Percentiles rank a stretch among this genome's conserved stretches.
Conservation (phyloP, 371 early-diverging fungal species). For the Batkoa obscura region DNA sequence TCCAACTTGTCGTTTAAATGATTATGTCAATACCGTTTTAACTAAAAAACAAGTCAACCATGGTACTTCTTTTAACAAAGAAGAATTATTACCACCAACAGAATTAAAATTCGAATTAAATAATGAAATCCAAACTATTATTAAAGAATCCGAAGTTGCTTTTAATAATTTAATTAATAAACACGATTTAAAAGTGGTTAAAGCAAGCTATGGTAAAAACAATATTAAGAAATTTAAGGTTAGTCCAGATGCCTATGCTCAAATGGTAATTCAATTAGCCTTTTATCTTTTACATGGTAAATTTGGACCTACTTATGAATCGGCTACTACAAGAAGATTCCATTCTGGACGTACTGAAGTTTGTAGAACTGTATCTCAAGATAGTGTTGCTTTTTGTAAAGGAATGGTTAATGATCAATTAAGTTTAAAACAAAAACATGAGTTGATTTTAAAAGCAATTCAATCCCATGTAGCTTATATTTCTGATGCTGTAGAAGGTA, state of each 20-base stretch:
- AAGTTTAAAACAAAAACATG: slow-evolving; percentile 29
- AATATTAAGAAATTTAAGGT: slow-evolving; percentile 71
- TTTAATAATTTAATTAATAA: slow-evolving; percentile 48
- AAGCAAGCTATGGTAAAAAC: slow-evolving; percentile 74
- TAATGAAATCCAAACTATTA: slow-evolving; percentile 23
- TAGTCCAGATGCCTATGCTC: slow-evolving; percentile 82
- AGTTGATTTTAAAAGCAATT: slow-evolving; percentile 53
- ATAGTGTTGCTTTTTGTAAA: slow-evolving; percentile 68
- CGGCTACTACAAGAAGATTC: slow-evolving; percentile 77
- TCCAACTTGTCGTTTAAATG: slow-evolving; percentile 56
- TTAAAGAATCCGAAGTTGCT: slow-evolving; percentile 35
- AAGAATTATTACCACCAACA: slow-evolving; percentile 35
- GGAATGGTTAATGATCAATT: slow-evolving; percentile 54
- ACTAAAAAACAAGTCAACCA: slow-evolving; percentile 37
- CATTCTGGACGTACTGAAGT: slow-evolving; percentile 92
- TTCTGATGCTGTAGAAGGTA: slow-evolving; percentile 55
- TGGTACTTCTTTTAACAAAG: slow-evolving; percentile 23
- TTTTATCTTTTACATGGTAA: slow-evolving; percentile 75
- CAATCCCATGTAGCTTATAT: slow-evolving; percentile 64
- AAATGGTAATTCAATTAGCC: slow-evolving; percentile 94
- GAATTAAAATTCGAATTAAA: slow-evolving; percentile 47
- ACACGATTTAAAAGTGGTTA: slow-evolving; percentile 66
- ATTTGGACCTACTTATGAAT: slow-evolving; percentile 74
- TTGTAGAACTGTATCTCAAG: slow-evolving; percentile 59
- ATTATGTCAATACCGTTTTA: slow-evolving; percentile 20